Base-by-base conservation (phyloP, 768 basidiomycete genomes). In the Naganishia antarctica region DNA sequence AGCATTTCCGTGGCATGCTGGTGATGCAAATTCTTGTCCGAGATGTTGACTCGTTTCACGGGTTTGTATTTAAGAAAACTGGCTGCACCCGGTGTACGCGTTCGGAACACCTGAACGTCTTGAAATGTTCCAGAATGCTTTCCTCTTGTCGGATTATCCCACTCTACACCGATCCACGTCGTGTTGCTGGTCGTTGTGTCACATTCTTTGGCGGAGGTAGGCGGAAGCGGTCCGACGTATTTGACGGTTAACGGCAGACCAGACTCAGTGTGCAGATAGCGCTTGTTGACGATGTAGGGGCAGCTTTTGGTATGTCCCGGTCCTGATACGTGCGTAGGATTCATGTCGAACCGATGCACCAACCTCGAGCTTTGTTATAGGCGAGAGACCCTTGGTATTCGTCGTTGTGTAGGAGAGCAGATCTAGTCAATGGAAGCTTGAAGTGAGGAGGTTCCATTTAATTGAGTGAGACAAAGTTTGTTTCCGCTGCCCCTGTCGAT, bases 101-200 rank as follows among this genome's bases (percentile, higher is more conserved):
- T 61, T 47, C 79, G 72, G 75, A 97, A 98, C 77, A 94, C 92
- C 43, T 81, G 82, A 67, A 81, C 83, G 49, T 85, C 87, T 68
- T 90, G 85, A 73, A 90, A 89, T 68, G 81, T 74, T 6, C 94
- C 94, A 69, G 88, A 84, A 74, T 97, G 92, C 75, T 88, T 93
- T 28, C 94, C 94, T 63, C 91, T 84, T 8, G 75, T 65, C 21
- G 86, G 83, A 71, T 91, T 86, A 73, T 98, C 94, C 90, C 93
- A 98, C 79, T 98, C 94, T 49, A 97, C 83, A n/a, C 94, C 94
- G n/a, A 92, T 81, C 93, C 93, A 98, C 13, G 77, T 69, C 23
- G 41, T 5, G 18, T n/a, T 18, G 18, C n/a, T 9, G 43, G 26
- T 57, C 23, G 4, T 25, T 18, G 23, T 15, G 13, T 23, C 32